Base-by-base conservation (phyloP, 2,329 filamentous ascomycete species). In the Leptographium galeiforme region DNA sequence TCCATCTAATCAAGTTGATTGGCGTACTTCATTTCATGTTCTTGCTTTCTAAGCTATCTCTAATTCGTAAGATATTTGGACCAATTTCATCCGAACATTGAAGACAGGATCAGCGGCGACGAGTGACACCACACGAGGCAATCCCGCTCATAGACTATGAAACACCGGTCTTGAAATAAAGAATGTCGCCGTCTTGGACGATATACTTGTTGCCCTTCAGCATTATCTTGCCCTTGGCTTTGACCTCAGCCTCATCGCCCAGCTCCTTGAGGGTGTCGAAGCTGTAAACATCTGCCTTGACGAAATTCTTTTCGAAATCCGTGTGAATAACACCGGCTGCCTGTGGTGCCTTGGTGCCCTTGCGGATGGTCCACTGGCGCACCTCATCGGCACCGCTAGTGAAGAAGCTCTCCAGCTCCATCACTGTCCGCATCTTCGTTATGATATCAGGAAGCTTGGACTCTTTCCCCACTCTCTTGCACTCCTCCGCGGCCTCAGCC, bases 261-360 rank as follows among this genome's bases (percentile, higher is more conserved):
- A 87, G 74, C 71, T 97, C 93, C 72, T 85, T 89, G 52, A 98
- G 74, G 2, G 78, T 72, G 32, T 67, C 75, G 72, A 82, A 98
- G 74, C 95, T 97, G 74, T 95, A 97, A 34, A 96, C 89, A 59
- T 98, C 79, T 58, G 78, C 86, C 73, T 98, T 94, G 63, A 98
- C 98, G 68, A 98, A 98, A 0, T 94, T 98, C 83, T 98, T 98
- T 72, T 98, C 93, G 61, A 98, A 97, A 68, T 98, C 93, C 61
- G 85, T 88, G 73, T 98, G 93, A 61, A 98, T 98, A 58, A 98
- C 93, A 77, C 93, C 93, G 40, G 93, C 93, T 48, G 93, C 93
- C 66, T 94, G 87, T 18, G 93, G 93, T n/a, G 93, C 93, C 76
- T 98, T 98, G 66, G 85, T 95, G 62, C 89, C 90, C 64, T 87